phyloP scores from a whole-genome alignment of 768 basidiomycete genomes.

The Boletus bicolor region DNA sequence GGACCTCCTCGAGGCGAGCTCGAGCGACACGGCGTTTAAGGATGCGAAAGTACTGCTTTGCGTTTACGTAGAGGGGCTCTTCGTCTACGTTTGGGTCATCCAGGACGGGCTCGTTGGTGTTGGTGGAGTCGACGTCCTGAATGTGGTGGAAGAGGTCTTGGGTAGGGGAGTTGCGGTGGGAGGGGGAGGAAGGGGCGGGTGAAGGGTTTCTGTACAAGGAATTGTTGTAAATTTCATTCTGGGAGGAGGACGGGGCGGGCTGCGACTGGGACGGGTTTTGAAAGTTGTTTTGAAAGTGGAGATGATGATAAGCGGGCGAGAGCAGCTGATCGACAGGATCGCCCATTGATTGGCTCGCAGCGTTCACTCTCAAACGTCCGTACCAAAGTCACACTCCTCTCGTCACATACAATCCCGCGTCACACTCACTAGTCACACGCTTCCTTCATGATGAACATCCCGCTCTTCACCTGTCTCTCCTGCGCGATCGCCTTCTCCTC shows the following conservation, averaged over 20 bases:
- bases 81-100: constrained; percentile 67
- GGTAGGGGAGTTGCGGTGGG: constrained; percentile 27
- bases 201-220: constrained; percentile 30
- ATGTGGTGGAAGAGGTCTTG: constrained; percentile 33
- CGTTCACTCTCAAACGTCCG: constrained; percentile 28
- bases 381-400: constrained; percentile 1
- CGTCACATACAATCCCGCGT: constrained; percentile 1
- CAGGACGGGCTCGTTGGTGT: constrained; percentile 26
- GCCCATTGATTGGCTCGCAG: constrained; percentile 49
- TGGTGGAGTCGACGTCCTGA: constrained; percentile 18
- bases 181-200: constrained; percentile 30
- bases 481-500: constrained; percentile 85
- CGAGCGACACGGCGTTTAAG: constrained; percentile 91
- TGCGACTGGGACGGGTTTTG: constrained; percentile 22
- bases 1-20: constrained; percentile 89
- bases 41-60: constrained; percentile 98
- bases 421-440: constrained; percentile 11
- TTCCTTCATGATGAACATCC: not conserved
- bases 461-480: constrained; percentile 72
- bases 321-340: constrained; percentile 62
- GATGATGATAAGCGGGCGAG: constrained; percentile 52
- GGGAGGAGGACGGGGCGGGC: constrained; percentile 19
- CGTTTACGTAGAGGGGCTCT: constrained; percentile 98
- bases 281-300: constrained; percentile 32
- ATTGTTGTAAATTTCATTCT: constrained; percentile 22